Evolutionary conservation across 2,329 filamentous ascomycete genomes (phyloP).

Genomic region (Cercospora berteroae): DNA sequence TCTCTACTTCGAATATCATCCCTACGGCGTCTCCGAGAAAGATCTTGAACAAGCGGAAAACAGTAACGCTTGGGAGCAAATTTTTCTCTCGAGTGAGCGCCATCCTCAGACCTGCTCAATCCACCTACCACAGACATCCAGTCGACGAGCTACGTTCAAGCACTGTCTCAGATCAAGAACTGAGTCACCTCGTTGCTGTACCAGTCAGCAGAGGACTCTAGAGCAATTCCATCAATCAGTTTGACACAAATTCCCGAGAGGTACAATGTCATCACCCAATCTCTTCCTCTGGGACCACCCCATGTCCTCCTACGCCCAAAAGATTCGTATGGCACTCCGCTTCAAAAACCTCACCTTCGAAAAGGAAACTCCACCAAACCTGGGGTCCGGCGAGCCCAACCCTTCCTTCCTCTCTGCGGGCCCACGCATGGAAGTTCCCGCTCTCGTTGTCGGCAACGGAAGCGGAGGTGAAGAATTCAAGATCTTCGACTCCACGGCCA

Average conservation of each 20-base stretch:
- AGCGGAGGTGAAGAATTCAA: slow-evolving; percentile 28
- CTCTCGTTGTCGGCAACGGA: slow-evolving; percentile 25
- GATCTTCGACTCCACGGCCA: slow-evolving; percentile 38
- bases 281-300: slow-evolving; percentile 34
- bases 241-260: background rate
- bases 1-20: background rate
- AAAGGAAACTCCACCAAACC: slow-evolving; percentile 35
- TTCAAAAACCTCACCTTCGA: slow-evolving; percentile 40
- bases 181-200: background rate
- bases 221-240: background rate
- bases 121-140: background rate
- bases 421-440: slow-evolving; percentile 39
- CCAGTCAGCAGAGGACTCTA: background rate
- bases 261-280: slow-evolving; percentile 13
- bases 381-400: slow-evolving; percentile 37
- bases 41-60: background rate
- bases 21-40: background rate
- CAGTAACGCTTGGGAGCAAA: background rate
- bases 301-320: slow-evolving; percentile 40
- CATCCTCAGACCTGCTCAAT: background rate
- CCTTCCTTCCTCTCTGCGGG: slow-evolving; percentile 31
- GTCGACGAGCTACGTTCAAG: background rate
- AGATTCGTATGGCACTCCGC: slow-evolving; percentile 40
- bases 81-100: background rate
- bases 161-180: background rate